phyloP scores from a whole-genome alignment of 352 stramenopile genomes.

The Pythium brachiatum region DNA sequence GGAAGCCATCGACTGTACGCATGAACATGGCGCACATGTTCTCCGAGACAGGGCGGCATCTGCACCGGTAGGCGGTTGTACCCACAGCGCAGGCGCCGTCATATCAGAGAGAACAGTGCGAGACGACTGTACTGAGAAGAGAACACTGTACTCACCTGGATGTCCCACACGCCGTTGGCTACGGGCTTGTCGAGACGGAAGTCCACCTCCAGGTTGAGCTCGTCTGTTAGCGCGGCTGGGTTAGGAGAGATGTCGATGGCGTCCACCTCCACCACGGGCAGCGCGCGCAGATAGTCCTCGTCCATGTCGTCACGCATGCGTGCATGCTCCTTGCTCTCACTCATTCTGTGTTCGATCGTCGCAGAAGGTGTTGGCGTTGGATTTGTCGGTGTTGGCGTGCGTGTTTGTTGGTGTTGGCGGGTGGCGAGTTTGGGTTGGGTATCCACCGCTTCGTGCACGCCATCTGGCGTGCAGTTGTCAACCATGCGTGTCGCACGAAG shows the following conservation, averaged over 20 bases:
- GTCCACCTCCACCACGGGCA: constrained; percentile 60
- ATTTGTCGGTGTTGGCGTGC: background rate
- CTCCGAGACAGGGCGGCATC: background rate
- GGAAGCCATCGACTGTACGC: background rate
- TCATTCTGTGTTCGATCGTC: constrained; percentile 39
- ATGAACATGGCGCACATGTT: background rate
- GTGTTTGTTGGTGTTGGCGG: background rate
- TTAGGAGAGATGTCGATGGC: constrained; percentile 85
- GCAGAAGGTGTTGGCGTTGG: background rate
- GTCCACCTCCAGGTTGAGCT: constrained; percentile 80
- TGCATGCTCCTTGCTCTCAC: constrained; percentile 53
- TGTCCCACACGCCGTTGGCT: constrained; percentile 64
- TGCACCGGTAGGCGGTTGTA: too few relatives aligned
- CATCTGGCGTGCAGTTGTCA: background rate
- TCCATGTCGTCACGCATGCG: constrained; percentile 19
- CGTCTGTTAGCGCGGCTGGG: constrained; percentile 63
- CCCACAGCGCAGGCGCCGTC: background rate
- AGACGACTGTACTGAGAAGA: background rate
- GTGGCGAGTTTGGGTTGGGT: background rate
- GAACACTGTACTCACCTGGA: constrained; percentile 47
- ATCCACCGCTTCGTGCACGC: background rate
- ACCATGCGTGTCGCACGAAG: constrained; percentile 29
- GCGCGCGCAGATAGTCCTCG: constrained; percentile 45
- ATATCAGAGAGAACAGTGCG: constrained; percentile 6
- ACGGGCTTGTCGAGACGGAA: constrained; percentile 71